Conservation (phyloP, 2,329 filamentous ascomycete genomes). For the Penicillium frequentans region DNA sequence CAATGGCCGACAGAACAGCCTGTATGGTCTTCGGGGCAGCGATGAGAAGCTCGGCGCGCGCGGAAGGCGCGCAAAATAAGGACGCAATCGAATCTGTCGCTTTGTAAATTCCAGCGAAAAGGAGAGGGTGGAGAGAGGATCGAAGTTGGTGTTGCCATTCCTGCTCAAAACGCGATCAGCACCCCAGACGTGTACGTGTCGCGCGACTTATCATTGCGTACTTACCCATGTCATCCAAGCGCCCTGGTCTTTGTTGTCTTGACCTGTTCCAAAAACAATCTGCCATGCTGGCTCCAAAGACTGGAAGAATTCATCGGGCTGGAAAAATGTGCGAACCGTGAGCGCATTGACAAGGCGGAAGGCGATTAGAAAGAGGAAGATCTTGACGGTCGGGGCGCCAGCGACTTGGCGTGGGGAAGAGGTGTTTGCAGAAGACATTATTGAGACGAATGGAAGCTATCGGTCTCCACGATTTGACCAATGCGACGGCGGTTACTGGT, state of each 20-base stretch:
- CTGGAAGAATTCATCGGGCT: constrained; percentile 97
- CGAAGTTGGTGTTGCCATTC: constrained; percentile 90
- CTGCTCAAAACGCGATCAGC: constrained; percentile 46
- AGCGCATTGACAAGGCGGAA: constrained; percentile 80
- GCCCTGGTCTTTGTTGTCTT: constrained; percentile 54
- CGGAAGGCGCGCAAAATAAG: constrained; percentile 53
- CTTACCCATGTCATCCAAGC: constrained; percentile 96
- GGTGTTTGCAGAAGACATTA: constrained; percentile 7
- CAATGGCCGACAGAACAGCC: constrained; percentile 71
- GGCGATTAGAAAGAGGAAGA: constrained; percentile 53
- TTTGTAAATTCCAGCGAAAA: constrained; percentile 78
- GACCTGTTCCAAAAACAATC: constrained; percentile 68
- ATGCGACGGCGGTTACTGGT: background rate
- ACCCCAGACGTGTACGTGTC: background rate
- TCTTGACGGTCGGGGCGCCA: constrained; percentile 8
- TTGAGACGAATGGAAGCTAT: background rate
- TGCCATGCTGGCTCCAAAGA: constrained; percentile 92
- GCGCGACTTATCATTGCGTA: constrained; percentile 14
- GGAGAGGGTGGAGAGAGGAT: constrained; percentile 83
- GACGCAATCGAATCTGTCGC: constrained; percentile 58
- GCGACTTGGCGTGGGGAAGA: constrained; percentile 12
- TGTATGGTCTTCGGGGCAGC: constrained; percentile 74
- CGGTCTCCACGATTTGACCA: background rate
- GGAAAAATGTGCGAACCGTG: constrained; percentile 84
- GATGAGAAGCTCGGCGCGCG: constrained; percentile 67